Evolutionary conservation across 2,329 filamentous ascomycete species (phyloP), one percentile per base, ranked within the genome.

Genomic region (Phialocephala subalpina): DNA sequence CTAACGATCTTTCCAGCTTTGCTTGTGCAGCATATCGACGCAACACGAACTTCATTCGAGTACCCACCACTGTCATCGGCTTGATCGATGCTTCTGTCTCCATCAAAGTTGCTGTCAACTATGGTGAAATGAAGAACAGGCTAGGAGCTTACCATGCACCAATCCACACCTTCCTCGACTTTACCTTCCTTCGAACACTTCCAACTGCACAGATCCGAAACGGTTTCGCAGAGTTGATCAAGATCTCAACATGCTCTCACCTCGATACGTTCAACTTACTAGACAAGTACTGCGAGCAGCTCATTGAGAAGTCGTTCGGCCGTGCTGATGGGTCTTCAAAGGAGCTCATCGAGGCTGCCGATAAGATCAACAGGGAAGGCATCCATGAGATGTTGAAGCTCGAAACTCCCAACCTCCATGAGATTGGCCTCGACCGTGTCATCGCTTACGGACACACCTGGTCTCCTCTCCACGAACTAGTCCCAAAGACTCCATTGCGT

Each of bases 101-200:
- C 40, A 92, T 92, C 82, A 92, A 92, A 76, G 90, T 92, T n/a
- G 90, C 88, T 14, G 90, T 92, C 73, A 92, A 92, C 80, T 92
- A 92, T 73, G 89, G 88, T 75, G 87, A 89, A 76, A 91, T 92
- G 82, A 92, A 92, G 83, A 92, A 92, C 79, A 83, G 89, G 14
- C 84, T 92, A 0, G 90, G 90, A 33, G 90, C 90, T 3, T 92
- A 92, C 75, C 90, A 92, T 73, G 90, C 90, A 0, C 90, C 90
- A 0, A 83, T 87, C 57, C 87, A 90, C 74, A 92, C 90, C 0
- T 92, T 92, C 80, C 84, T 92, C 55, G 90, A 92, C 77, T 92
- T 92, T 76, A 86, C 83, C 18, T 92, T 92, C 78, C 80, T 92
- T n/a, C 86, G 87, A 55, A 90, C 87, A 0, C 80, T 92, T 0